Base-by-base conservation (phyloP, 2,329 filamentous ascomycete species). In the Fusarium sulawesiense region DNA sequence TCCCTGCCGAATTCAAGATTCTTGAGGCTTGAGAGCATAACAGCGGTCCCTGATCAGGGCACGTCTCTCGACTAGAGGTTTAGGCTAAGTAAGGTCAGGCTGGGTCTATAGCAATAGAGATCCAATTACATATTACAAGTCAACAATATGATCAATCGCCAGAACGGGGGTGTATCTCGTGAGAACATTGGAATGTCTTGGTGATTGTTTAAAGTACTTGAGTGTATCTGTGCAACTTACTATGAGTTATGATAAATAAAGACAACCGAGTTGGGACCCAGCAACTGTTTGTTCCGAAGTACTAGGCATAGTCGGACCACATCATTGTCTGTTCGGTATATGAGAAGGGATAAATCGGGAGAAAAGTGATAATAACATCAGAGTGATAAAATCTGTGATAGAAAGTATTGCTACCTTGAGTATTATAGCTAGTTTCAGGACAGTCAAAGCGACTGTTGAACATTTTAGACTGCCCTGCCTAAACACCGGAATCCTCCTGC, bases 401-500 rank as follows among this genome's bases (percentile, higher is more conserved):
- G n/a, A n/a, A n/a, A n/a, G n/a, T n/a, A n/a, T n/a, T n/a, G n/a
- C n/a, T 34, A 34, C 4, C 32, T 34, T 18, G 4, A 1, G 3
- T 37, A 12, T n/a, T 0, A 18, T 37, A 37, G 18, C 18, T 7
- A 12, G 34, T 37, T 6, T 4, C 34, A 7, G 0, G 0, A n/a
- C 1, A 12, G 6, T 3, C 5, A n/a, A 2, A 0, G 2, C 18
- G 10, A 7, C 34, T 11, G 2, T 37, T 37, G 34, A n/a, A n/a
- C 6, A n/a, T 21, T 21, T 21, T 21, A 21, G 21, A 4, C 4
- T 37, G 1, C 3, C 7, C 14, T 32, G 0, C 5, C 8, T 25
- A 63, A 11, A 63, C 32, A 2, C 60, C 60, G 2, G 47, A 62
- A 2, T 63, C 60, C 2, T 62, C 60, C 21, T 63, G 57, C 7